Evolutionary conservation across 1,284 basidiomycete genomes (phyloP), one percentile per base, ranked within the genome.

Genomic region (Porodaedalea pini): DNA sequence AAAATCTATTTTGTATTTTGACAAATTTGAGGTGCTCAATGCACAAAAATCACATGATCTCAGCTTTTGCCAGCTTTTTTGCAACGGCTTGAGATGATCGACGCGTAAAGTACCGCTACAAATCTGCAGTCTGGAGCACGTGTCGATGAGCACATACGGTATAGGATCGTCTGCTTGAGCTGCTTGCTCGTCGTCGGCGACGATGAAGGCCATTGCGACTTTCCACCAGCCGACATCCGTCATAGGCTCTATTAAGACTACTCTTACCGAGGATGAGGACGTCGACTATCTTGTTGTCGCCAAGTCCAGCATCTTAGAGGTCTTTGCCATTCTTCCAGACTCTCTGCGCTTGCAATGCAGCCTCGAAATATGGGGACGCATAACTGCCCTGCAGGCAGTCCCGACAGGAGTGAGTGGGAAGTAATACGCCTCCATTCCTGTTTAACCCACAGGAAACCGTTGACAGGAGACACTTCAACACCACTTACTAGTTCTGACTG

Each of bases 201-300:
- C 31, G 51, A 88, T 89, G 87, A 87, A 83, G 69, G 72, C 88
- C 59, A 76, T 88, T 31, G 77, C 82, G 13, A 88, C 86, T 7
- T 87, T 88, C 65, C 82, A 86, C 65, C 75, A 75, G 0, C 76
- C 85, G 1, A 85, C 87, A 0, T 85, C 86, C 0, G 81, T 87
- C 37, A 62, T 82, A 10, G 74, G 73, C 56, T 88, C 86, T 34
- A 64, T 83, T 13, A 87, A 82, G 75, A 88, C 83, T 66, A 71
- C 70, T 2, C 73, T 88, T 10, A 69, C 72, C 15, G 72, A 80
- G 7, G 71, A 70, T 37, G 51, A 73, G 44, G 73, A 76, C 50
- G 68, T 78, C 6, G 82, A 87, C 52, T 79, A 85, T 65, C 80
- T 91, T 34, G 80, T 86, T 25, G 75, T 89, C 37, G 84, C 81